phyloP scores from a whole-genome alignment of 164 flowering plant species.

The Warburgia ugandensis region DNA sequence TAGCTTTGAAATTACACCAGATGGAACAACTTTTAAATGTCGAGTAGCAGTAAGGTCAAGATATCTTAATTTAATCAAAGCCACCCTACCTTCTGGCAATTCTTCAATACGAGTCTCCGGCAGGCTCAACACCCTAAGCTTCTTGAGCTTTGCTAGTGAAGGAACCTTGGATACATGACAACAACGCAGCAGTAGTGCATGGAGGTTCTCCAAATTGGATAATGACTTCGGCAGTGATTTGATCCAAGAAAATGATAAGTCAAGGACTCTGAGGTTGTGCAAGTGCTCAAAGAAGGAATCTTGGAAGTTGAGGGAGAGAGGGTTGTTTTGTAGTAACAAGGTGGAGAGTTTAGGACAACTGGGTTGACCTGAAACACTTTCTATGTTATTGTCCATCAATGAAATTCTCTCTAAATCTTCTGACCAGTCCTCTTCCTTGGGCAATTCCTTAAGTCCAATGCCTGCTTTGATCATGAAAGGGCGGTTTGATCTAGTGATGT shows the following conservation, averaged over 20 bases:
- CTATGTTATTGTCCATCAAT: constrained; percentile 11
- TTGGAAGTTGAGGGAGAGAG: constrained; percentile 1
- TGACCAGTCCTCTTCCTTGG: constrained; percentile 8
- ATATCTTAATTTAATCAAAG: constrained; percentile 7
- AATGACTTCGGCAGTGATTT: constrained; percentile 16
- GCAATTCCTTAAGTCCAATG: not conserved
- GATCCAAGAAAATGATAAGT: constrained; percentile 16
- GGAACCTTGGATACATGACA: constrained; percentile 12
- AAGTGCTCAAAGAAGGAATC: constrained; percentile 18
- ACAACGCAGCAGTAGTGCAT: not conserved
- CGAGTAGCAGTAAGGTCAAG: constrained; percentile 9
- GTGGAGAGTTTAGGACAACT: constrained; percentile 13
- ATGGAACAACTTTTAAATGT: constrained; percentile 1
- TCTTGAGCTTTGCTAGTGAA: constrained; percentile 10
- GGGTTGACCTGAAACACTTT: constrained; percentile 5
- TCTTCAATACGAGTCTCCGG: not conserved
- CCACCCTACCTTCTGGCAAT: constrained; percentile 7
- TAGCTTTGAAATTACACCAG: constrained; percentile 1
- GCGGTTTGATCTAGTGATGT: constrained; percentile 2
- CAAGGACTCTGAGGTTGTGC: constrained; percentile 19
- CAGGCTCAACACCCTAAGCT: constrained; percentile 14
- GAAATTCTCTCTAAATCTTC: no score
- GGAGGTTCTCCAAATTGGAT: constrained; percentile 17
- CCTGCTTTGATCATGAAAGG: constrained; percentile 18
- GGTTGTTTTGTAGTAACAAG: constrained; percentile 12